Evolutionary conservation across 305 asterid species (phyloP).

Genomic region (Stenogyne calaminthoides): DNA sequence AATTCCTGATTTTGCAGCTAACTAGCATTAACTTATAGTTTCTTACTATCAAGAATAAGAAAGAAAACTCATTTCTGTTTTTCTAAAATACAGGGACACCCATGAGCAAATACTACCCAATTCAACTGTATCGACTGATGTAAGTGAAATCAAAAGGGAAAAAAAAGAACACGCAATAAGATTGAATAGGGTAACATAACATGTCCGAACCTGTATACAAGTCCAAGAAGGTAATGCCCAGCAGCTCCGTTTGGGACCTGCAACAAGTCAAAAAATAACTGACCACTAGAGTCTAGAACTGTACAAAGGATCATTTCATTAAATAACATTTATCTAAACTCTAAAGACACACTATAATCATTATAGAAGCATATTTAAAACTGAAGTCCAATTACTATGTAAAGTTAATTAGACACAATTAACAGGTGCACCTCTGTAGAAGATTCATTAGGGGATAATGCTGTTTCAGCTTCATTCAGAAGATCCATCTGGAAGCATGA

Average conservation of each 20-base stretch:
- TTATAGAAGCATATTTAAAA: constrained; percentile 17
- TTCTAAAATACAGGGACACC: too few relatives aligned
- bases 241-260: constrained; percentile 99
- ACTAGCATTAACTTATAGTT: background rate
- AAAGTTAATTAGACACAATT: too few relatives aligned
- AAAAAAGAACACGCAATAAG: background rate
- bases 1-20: background rate
- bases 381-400: background rate
- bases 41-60: constrained; percentile 7
- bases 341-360: constrained; percentile 12
- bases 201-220: constrained; percentile 75
- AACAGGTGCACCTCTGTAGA: constrained; percentile 60
- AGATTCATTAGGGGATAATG: constrained; percentile 73
- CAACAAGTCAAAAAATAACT: constrained; percentile 27
- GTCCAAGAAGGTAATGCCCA: constrained; percentile 98
- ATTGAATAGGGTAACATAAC: constrained; percentile 15
- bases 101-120: background rate
- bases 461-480: constrained; percentile 83
- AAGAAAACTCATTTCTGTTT: background rate
- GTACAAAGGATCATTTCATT: constrained; percentile 20
- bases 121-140: constrained; percentile 1
- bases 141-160: constrained; percentile 12
- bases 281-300: constrained; percentile 20
- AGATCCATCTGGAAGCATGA: constrained; percentile 98
- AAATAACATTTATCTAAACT: constrained; percentile 20